Evolutionary conservation across 352 stramenopile species (phyloP).

Genomic region (Phytopythium aichiense): DNA sequence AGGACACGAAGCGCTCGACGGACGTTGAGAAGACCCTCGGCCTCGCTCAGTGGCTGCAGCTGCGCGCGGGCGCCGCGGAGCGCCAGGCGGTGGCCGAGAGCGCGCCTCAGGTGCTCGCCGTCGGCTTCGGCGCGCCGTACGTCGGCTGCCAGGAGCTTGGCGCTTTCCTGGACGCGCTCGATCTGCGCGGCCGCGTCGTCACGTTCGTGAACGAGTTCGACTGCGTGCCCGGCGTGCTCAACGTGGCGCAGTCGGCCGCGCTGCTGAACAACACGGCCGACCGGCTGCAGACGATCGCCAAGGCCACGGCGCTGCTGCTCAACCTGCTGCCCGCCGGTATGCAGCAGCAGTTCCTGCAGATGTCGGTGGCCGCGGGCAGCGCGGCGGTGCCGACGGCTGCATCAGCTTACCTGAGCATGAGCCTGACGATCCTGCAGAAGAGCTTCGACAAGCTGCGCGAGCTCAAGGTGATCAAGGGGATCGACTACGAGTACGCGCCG

Average conservation of each 20-base stretch:
- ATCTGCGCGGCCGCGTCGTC: slow-evolving; percentile 43
- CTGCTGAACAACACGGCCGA: slow-evolving; percentile 77
- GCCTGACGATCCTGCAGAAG: slow-evolving; percentile 66
- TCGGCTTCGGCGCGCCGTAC: slow-evolving; percentile 75
- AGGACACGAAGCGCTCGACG: slow-evolving; percentile 4
- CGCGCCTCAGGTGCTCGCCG: slow-evolving; percentile 38
- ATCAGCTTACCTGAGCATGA: slow-evolving; percentile 77
- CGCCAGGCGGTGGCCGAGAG: slow-evolving; percentile 14
- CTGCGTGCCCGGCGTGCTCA: slow-evolving; percentile 76
- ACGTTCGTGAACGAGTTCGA: slow-evolving; percentile 85
- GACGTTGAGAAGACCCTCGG: slow-evolving; percentile 6
- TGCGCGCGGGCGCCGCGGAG: slow-evolving; percentile 9
- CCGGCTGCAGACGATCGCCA: slow-evolving; percentile 68
- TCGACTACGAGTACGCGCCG: slow-evolving; percentile 63
- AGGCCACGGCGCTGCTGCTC: slow-evolving; percentile 65
- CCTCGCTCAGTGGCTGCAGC: slow-evolving; percentile 4
- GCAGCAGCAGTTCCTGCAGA: slow-evolving; percentile 47
- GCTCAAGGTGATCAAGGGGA: slow-evolving; percentile 61
- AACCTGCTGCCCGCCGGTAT: slow-evolving; percentile 61
- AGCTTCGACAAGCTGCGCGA: slow-evolving; percentile 75
- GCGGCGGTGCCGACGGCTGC: slow-evolving; percentile 33
- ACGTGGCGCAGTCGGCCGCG: slow-evolving; percentile 70
- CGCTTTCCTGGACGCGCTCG: slow-evolving; percentile 42
- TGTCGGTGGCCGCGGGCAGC: slow-evolving; percentile 14
- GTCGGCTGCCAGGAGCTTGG: slow-evolving; percentile 44